A percentile compares a stretch with the other conserved stretches of the same genome.
Conservation (phyloP, 495 filamentous ascomycete genomes). For the Tuber calosporum region DNA sequence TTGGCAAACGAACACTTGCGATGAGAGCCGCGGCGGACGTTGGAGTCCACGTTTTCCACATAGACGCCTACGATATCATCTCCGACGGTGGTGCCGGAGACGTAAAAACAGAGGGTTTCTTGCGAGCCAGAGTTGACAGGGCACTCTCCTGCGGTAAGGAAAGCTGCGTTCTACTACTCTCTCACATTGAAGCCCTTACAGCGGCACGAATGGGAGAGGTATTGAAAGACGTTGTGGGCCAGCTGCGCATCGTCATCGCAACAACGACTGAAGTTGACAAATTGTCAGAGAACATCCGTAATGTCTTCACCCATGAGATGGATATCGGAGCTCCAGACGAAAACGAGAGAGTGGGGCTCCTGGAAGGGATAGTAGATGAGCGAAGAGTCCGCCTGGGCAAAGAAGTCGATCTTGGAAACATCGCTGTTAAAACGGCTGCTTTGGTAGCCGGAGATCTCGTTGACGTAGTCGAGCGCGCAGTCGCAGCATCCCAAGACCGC, state of each 20-base stretch:
- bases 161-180: constrained; percentile 72
- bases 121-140: constrained; percentile 78
- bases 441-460: constrained; percentile 89
- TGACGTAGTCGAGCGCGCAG: constrained; percentile 85
- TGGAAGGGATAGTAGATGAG: constrained; percentile 68
- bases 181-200: constrained; percentile 82
- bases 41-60: constrained; percentile 78
- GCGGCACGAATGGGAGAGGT: constrained; percentile 80
- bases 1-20: constrained; percentile 76
- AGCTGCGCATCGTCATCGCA: constrained; percentile 72
- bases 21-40: constrained; percentile 74
- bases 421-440: constrained; percentile 91
- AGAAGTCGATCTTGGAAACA: constrained; percentile 71
- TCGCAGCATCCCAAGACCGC: constrained; percentile 63
- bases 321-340: constrained; percentile 92
- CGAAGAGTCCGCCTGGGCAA: constrained; percentile 62
- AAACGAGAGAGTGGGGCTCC: constrained; percentile 78
- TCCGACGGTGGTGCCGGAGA: constrained; percentile 83
- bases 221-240: constrained; percentile 67
- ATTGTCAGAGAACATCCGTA: constrained; percentile 77
- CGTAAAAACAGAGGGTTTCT: constrained; percentile 82
- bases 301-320: constrained; percentile 90
- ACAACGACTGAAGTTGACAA: constrained; percentile 94
- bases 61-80: constrained; percentile 88
- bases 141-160: constrained; percentile 80